Evolutionary conservation across 148 eudicot genomes (phyloP).

Genomic region (Limonium bicolor): DNA sequence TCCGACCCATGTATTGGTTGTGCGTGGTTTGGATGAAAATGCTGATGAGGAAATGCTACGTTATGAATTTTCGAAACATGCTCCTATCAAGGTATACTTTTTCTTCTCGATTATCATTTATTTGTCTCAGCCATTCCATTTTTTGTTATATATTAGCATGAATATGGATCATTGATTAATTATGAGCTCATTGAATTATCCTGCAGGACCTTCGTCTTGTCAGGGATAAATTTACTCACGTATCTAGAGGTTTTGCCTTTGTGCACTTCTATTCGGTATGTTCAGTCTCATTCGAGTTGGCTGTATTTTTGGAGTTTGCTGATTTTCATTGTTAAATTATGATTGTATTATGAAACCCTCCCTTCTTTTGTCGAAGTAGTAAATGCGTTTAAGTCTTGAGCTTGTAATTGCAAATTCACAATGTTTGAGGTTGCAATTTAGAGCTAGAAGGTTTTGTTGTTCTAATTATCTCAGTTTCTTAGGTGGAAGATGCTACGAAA

Average conservation of each 20-base stretch:
- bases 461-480: slow-evolving; percentile 2
- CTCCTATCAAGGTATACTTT: slow-evolving; percentile 70
- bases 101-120: background rate
- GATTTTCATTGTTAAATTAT: too few relatives aligned
- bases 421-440: too few relatives aligned
- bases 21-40: slow-evolving; percentile 98
- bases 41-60: slow-evolving; percentile 99
- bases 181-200: background rate
- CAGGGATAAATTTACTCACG: slow-evolving; percentile 95
- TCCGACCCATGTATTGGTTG: slow-evolving; percentile 95
- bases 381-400: too few relatives aligned
- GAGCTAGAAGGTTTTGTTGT: slow-evolving; percentile 1
- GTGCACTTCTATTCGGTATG: slow-evolving; percentile 80
- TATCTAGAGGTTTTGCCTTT: slow-evolving; percentile 94
- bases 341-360: too few relatives aligned
- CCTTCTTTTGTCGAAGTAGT: too few relatives aligned
- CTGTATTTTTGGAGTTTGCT: too few relatives aligned
- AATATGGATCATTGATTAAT: slow-evolving; percentile 18
- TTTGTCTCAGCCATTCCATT: background rate
- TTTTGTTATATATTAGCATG: too few relatives aligned
- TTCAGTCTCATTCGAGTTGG: background rate
- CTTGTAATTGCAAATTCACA: too few relatives aligned
- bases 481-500: slow-evolving; percentile 97
- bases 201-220: slow-evolving; percentile 96
- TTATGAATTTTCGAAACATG: slow-evolving; percentile 93